Evolutionary conservation across 2,329 filamentous ascomycete genomes (phyloP).

Genomic region (Fusarium burgessii): DNA sequence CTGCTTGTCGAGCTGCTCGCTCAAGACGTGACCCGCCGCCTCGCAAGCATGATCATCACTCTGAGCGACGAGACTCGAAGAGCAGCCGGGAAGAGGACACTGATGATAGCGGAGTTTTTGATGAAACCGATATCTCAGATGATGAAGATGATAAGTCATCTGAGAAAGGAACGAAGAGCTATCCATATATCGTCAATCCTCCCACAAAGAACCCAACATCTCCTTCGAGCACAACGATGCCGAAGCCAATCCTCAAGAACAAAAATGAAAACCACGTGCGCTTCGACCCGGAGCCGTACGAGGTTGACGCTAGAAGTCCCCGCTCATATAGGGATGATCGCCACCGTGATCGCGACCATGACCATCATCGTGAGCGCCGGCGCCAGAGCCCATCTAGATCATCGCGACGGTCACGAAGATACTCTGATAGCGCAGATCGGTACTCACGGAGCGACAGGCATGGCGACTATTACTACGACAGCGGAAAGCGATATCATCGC

Average conservation of each 20-base stretch:
- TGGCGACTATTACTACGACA: conserved; percentile 52
- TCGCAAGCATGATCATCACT: conserved; percentile 20
- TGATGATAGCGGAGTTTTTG: conserved; percentile 48
- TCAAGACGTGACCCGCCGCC: conserved; percentile 22
- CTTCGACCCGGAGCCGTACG: conserved; percentile 62
- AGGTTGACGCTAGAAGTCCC: conserved; percentile 54
- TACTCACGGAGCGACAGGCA: conserved; percentile 48
- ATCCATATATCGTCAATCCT: conserved; percentile 54
- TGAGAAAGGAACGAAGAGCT: conserved; percentile 49
- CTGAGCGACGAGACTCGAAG: conserved; percentile 49
- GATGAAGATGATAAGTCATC: conserved; percentile 51
- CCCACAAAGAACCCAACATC: conserved; percentile 51
- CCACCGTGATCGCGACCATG: conserved; percentile 48
- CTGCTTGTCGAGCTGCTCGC: conserved; percentile 60
- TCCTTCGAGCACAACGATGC: conserved; percentile 54
- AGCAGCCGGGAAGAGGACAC: conserved; percentile 51
- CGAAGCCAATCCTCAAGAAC: conserved; percentile 73
- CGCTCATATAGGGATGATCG: conserved; percentile 51
- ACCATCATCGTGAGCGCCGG: conserved; percentile 42
- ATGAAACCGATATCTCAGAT: conserved; percentile 50
- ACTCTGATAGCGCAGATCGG: conserved; percentile 47
- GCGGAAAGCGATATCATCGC: conserved; percentile 53
- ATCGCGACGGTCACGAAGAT: conserved; percentile 41
- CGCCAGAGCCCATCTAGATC: conserved; percentile 29
- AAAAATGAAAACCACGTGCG: conserved; percentile 68